phyloP scores from a whole-genome alignment of 192 early-diverging fungal species.

The Coemansia sp. region DNA sequence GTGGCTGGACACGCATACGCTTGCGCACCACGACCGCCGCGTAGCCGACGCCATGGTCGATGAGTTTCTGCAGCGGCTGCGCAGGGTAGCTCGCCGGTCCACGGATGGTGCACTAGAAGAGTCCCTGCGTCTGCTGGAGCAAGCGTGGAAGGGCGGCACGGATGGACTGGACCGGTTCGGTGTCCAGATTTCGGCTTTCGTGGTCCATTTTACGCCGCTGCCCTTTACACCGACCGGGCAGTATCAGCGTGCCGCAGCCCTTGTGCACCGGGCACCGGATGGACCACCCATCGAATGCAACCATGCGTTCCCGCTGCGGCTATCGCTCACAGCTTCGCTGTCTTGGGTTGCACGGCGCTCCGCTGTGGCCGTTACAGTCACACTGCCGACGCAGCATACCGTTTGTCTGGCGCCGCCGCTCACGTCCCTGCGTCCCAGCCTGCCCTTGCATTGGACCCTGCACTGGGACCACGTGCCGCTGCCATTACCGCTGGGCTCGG shows the following conservation, averaged over 20 bases:
- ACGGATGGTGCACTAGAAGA: conserved; percentile 6
- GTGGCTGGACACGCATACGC: conserved; percentile 26
- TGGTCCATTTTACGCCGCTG: conserved; percentile 22
- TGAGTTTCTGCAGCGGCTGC: conserved; percentile 25
- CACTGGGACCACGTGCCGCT: conserved; percentile 30
- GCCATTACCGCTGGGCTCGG: conserved; percentile 41
- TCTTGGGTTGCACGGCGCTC: conserved; percentile 25
- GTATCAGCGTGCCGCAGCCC: conserved; percentile 29
- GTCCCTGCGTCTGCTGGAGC: neutral
- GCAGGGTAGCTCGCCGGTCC: too few species aligned
- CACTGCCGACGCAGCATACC: conserved; percentile 26
- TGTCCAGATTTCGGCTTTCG: conserved; percentile 8
- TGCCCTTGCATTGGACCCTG: conserved; percentile 31
- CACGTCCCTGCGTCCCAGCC: conserved; percentile 12
- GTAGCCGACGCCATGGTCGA: conserved; percentile 21
- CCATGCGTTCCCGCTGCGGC: conserved; percentile 41
- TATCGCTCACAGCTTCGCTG: conserved; percentile 17
- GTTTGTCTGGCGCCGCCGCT: conserved; percentile 13
- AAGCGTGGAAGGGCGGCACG: neutral
- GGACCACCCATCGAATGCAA: conserved; percentile 29
- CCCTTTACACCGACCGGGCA: conserved; percentile 15
- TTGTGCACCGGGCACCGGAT: neutral
- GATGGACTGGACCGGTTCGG: neutral
- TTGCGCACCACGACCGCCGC: conserved; percentile 11
- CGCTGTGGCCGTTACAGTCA: conserved; percentile 14